A percentile compares a stretch with the other conserved stretches of the same genome.
Conservation (phyloP, 73 alveolate genomes). For the Stentor coeruleus region DNA sequence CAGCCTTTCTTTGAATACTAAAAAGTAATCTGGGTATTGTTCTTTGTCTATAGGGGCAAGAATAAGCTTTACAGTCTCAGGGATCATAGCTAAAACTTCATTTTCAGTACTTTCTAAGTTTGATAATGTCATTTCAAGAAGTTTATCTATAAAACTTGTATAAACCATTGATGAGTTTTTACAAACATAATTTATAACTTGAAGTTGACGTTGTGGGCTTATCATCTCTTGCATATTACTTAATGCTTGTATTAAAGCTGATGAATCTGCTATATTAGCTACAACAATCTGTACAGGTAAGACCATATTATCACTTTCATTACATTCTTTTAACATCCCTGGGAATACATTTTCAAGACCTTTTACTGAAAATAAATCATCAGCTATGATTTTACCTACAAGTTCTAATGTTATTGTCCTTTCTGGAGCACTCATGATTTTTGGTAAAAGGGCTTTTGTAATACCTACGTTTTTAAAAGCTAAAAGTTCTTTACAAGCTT, state of each 20-base stretch:
- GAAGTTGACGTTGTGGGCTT: background rate
- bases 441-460: slow-evolving; percentile 19
- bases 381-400: background rate
- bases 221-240: background rate
- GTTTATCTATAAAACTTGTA: background rate
- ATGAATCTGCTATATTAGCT: background rate
- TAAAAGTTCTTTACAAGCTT: slow-evolving; percentile 12
- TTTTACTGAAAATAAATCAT: background rate
- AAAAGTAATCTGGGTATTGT: background rate
- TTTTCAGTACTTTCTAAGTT: background rate
- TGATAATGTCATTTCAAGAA: background rate
- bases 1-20: background rate
- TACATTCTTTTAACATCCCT: background rate
- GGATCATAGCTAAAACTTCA: background rate
- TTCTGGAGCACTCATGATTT: background rate
- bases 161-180: background rate
- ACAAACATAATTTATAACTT: slow-evolving; percentile 19
- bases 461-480: background rate
- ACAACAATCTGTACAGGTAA: background rate
- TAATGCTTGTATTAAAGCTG: background rate
- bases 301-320: background rate
- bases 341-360: background rate
- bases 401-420: background rate
- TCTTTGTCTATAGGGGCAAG: slow-evolving; percentile 9
- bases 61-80: background rate